Base-by-base conservation (phyloP, 1,139 yeast species). In the Taiozyma onychis region DNA sequence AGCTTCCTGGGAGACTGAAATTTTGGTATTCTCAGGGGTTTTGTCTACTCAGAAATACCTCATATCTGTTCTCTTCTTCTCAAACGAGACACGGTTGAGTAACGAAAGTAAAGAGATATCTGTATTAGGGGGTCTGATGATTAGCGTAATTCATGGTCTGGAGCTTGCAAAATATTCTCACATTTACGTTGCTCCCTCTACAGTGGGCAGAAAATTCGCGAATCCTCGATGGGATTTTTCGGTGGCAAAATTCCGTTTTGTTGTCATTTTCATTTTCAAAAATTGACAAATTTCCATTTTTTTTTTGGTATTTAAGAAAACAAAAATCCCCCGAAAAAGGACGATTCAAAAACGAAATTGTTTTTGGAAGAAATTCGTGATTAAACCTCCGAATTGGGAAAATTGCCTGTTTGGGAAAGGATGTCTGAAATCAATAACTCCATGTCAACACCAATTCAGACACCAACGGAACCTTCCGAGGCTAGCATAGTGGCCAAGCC, bases 181-280 rank as follows among this genome's bases (percentile, higher is more conserved):
- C 4, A n/a, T 32, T 32, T 32, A 32, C 35, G 18, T 7, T 32
- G 8, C 14, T n/a, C 16, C 9, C 4, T 9, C 18, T 6, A n/a
- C 8, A 6, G 18, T 32, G 6, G 41, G 8, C 11, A 37, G 41
- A 18, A 18, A 32, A 18, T 37, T 37, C 41, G 41, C 41, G 41
- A 21, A 37, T 10, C 6, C 18, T 37, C 22, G 4, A 14, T 21
- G 35, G n/a, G 35, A 32, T 37, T 14, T 30, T 30, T 44, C 47
- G 42, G 49, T 41, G 44, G 44, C 49, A 24, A 44, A 43, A 39
- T 37, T 37, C 18, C 24, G 41, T 16, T 24, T 37, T 35, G 18
- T 24, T 18, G 18, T 18, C 18, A 28, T 30, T 24, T 57, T 57
- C 54, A 57, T 30, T 24, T 57, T 57, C 54, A 57, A 51, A 52